These are phyloP conservation scores for Bipolaris oryzae DNA, from an alignment of 2,329 filamentous ascomycete species.

Conservation along the genomic window DNA sequence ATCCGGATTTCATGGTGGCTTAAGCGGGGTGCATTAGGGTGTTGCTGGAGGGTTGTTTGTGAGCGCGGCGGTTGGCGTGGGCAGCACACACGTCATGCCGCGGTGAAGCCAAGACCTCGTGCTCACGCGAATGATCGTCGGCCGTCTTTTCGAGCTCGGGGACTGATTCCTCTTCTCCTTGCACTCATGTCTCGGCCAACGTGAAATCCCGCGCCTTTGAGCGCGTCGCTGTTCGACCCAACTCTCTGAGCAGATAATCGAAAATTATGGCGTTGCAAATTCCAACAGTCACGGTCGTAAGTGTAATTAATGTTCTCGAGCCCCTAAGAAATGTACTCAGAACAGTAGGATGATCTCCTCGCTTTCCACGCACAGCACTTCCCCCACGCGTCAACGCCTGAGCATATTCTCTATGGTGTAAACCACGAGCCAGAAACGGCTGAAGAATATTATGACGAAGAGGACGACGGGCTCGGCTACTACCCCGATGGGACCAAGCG, in stretches of 20 bases:
- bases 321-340: conserved; percentile 17
- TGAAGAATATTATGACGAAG: conserved; percentile 47
- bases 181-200: conserved; percentile 21
- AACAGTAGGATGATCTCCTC: conserved; percentile 51
- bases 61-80: conserved; percentile 22
- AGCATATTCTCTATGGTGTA: conserved; percentile 36
- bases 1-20: conserved; percentile 37
- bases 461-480: conserved; percentile 75
- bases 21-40: conserved; percentile 11
- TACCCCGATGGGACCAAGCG: conserved; percentile 87
- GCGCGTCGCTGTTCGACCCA: conserved; percentile 15
- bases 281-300: conserved; percentile 43
- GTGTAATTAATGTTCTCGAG: conserved; percentile 14
- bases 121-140: conserved; percentile 38
- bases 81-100: conserved; percentile 43
- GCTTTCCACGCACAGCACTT: conserved; percentile 54
- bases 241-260: background rate
- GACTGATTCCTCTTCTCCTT: conserved; percentile 10
- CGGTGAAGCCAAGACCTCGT: conserved; percentile 43
- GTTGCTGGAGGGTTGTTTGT: conserved; percentile 16
- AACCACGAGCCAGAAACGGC: conserved; percentile 36
- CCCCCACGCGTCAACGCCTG: conserved; percentile 46
- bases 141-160: conserved; percentile 12
- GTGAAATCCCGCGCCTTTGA: conserved; percentile 22
- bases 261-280: conserved; percentile 31